Conservation (phyloP, 352 stramenopile genomes). For the Pilasporangium apinafurcum region DNA sequence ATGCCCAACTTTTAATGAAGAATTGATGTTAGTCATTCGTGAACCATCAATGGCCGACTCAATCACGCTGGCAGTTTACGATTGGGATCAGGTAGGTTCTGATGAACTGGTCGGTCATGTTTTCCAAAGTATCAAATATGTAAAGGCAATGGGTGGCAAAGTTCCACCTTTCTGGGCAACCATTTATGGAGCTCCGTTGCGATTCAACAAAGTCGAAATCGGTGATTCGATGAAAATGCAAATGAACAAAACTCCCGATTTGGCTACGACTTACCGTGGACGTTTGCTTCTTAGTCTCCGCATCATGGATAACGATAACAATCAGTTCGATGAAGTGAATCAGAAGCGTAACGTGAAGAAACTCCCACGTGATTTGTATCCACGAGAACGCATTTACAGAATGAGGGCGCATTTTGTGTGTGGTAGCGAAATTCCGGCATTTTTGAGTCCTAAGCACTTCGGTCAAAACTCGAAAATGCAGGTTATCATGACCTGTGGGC, state of each 20-base stretch:
- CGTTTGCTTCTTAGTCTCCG: slow-evolving; percentile 71
- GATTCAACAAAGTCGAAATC: slow-evolving; percentile 46
- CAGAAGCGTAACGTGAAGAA: slow-evolving; percentile 81
- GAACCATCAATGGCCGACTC: slow-evolving; percentile 77
- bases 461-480: slow-evolving; percentile 77
- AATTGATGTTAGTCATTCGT: slow-evolving; percentile 70
- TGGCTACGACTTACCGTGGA: slow-evolving; percentile 78
- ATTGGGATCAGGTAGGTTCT: slow-evolving; percentile 74
- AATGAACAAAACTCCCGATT: slow-evolving; percentile 84
- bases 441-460: slow-evolving; percentile 62
- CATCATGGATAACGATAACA: slow-evolving; percentile 61
- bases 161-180: slow-evolving; percentile 68
- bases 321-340: slow-evolving; percentile 74
- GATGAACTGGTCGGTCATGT: slow-evolving; percentile 71
- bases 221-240: slow-evolving; percentile 63
- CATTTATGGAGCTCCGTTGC: slow-evolving; percentile 68
- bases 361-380: slow-evolving; percentile 52
- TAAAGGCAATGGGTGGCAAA: slow-evolving; percentile 54
- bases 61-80: slow-evolving; percentile 60
- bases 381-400: slow-evolving; percentile 49
- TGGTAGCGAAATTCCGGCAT: slow-evolving; percentile 69
- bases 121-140: slow-evolving; percentile 65
- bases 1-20: slow-evolving; percentile 71
- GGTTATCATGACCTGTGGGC: slow-evolving; percentile 54
- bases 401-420: slow-evolving; percentile 73